phyloP scores from a whole-genome alignment of 1,284 basidiomycete genomes.

The Malassezia japonica region DNA sequence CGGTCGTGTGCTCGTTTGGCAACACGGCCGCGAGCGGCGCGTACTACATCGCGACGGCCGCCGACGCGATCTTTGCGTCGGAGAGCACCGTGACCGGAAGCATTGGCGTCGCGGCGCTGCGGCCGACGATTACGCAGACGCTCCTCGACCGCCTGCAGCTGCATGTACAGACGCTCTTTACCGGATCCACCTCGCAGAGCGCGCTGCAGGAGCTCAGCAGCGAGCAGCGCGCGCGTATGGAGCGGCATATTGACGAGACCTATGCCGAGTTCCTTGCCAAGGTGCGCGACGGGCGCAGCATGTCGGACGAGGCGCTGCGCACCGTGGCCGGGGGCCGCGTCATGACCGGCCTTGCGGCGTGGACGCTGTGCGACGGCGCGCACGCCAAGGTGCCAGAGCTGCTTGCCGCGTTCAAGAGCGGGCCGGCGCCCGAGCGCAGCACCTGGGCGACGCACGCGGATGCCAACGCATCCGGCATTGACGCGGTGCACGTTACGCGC shows the following conservation, averaged over 20 bases:
- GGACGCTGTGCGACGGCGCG: constrained; percentile 32
- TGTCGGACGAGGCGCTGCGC: constrained; percentile 47
- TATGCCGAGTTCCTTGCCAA: constrained; percentile 44
- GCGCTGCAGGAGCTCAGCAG: constrained; percentile 43
- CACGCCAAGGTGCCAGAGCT: background rate
- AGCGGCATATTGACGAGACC: constrained; percentile 48
- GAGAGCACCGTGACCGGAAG: constrained; percentile 50
- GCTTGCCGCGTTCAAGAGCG: constrained; percentile 16
- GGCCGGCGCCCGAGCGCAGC: too few relatives aligned
- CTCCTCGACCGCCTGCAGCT: constrained; percentile 50
- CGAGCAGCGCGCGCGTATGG: constrained; percentile 41
- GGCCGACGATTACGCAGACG: constrained; percentile 49
- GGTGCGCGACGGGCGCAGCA: constrained; percentile 48
- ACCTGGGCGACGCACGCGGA: background rate
- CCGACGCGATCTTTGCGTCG: constrained; percentile 46
- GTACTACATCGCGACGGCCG: constrained; percentile 44
- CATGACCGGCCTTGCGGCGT: constrained; percentile 50
- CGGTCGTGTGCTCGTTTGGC: constrained; percentile 50
- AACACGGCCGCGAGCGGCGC: constrained; percentile 50
- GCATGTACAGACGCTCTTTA: constrained; percentile 49
- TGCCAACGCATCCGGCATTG: background rate
- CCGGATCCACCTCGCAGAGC: constrained; percentile 47
- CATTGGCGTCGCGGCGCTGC: constrained; percentile 49
- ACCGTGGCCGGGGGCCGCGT: constrained; percentile 50
- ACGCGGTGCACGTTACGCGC: background rate